phyloP scores from a whole-genome alignment of 2,329 filamentous ascomycete genomes.

The Fusarium sp. region DNA sequence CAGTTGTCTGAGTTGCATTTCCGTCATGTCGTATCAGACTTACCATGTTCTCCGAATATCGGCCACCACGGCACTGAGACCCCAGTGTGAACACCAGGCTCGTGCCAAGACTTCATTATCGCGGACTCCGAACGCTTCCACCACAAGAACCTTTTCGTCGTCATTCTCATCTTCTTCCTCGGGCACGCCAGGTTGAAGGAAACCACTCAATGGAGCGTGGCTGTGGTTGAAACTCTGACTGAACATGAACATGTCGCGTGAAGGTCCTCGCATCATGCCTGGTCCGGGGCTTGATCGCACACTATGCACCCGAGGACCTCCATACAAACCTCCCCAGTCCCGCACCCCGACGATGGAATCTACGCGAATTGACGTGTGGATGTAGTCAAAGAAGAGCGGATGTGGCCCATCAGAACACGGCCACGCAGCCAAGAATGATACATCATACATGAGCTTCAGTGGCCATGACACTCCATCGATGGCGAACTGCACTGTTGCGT shows the following conservation, averaged over 20 bases:
- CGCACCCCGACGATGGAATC: slow-evolving; percentile 75
- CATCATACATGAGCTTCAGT: slow-evolving; percentile 72
- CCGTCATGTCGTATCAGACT: slow-evolving; percentile 48
- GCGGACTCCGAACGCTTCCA: slow-evolving; percentile 78
- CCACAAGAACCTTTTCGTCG: slow-evolving; percentile 75
- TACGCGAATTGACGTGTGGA: slow-evolving; percentile 68
- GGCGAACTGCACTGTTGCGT: slow-evolving; percentile 73
- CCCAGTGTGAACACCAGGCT: slow-evolving; percentile 84
- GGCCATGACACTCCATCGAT: slow-evolving; percentile 75
- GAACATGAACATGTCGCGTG: slow-evolving; percentile 46
- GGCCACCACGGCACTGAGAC: slow-evolving; percentile 77
- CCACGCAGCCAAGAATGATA: slow-evolving; percentile 75
- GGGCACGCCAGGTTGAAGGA: slow-evolving; percentile 32
- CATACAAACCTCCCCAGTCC: slow-evolving; percentile 71
- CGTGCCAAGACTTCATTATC: slow-evolving; percentile 83
- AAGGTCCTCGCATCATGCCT: slow-evolving; percentile 47
- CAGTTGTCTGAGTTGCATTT: background rate
- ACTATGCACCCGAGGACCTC: slow-evolving; percentile 49
- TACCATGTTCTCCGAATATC: slow-evolving; percentile 77
- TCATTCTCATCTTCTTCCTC: slow-evolving; percentile 62
- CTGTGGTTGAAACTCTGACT: slow-evolving; percentile 44
- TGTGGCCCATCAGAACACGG: slow-evolving; percentile 74
- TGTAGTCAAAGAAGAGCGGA: slow-evolving; percentile 80
- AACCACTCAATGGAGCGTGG: slow-evolving; percentile 24
- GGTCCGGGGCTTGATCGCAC: slow-evolving; percentile 55